Evolutionary conservation across 805 yeast species (phyloP), one percentile per base, ranked within the genome.

Genomic region (Yarrowia yakushimensis): DNA sequence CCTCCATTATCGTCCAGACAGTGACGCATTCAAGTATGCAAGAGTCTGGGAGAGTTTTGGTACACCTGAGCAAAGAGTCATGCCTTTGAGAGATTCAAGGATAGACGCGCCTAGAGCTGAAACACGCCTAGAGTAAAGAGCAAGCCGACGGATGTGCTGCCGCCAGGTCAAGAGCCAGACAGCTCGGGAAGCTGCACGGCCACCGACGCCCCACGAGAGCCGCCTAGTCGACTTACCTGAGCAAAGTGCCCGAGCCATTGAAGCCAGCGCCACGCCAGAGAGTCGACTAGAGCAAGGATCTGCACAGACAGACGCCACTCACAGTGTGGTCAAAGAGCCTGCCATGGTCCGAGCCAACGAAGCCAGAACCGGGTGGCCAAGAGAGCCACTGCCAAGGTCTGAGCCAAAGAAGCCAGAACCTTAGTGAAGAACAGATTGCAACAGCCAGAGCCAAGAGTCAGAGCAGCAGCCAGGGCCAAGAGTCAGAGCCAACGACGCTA

Each of bases 181-280:
- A 18, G 50, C 23, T 17, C 18, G 28, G n/a, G 25, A 20, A 7
- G 36, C 52, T 25, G 31, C 18, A 13, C 27, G 18, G 52, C 36
- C 52, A 45, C 52, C 52, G 52, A 45, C 41, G 11, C n/a, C 27
- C 48, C 33, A 45, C 52, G 13, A 23, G 34, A 45, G 52, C 52
- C 52, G 52, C 52, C 52, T 45, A 45, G 52, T 43, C 22, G 13
- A 30, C 52, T 27, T 45, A 45, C 52, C 52, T 45, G 52, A 45
- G 52, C 52, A 45, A 45, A 45, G 52, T 33, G 52, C 52, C 36
- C 52, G 52, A 45, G 52, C 52, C 52, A 45, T 30, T 2, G 52
- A 45, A 13, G 52, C 52, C 52, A 45, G 52, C 20, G 52, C 52
- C 52, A 36, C 52, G 36, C 52, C 52, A 45, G 20, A 45, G 52